A percentile compares a stretch with the other conserved stretches of the same genome.
phyloP scores from a whole-genome alignment of 352 stramenopile genomes.

The Phytophthora lateralis region DNA sequence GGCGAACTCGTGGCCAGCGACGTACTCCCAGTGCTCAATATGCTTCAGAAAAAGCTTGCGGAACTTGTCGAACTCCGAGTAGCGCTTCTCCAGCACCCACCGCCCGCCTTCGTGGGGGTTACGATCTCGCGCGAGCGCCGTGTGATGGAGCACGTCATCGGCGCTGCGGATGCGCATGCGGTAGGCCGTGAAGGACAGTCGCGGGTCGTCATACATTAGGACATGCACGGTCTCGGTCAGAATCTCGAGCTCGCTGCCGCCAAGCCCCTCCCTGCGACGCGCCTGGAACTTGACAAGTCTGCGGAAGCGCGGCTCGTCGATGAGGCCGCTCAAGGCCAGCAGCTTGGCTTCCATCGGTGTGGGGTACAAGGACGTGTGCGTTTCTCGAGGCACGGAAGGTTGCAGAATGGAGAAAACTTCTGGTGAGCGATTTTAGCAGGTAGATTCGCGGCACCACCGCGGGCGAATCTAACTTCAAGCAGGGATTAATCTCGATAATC shows the following conservation, averaged over 20 bases:
- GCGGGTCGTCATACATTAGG: constrained; percentile 29
- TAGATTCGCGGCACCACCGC: constrained; percentile 11
- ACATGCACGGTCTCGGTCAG: constrained; percentile 32
- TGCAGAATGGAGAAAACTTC: constrained; percentile 6
- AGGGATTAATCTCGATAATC: constrained; percentile 5
- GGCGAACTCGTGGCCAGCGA: constrained; percentile 24
- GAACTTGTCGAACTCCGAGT: constrained; percentile 62
- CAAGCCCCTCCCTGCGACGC: constrained; percentile 44
- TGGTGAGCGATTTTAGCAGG: neutral
- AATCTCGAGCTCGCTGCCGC: constrained; percentile 54
- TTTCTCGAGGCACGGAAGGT: neutral
- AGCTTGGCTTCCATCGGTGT: constrained; percentile 34
- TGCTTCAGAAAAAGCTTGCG: constrained; percentile 41
- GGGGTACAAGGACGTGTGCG: neutral
- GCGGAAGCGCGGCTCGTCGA: constrained; percentile 43
- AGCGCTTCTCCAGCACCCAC: constrained; percentile 65
- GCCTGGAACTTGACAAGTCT: constrained; percentile 65
- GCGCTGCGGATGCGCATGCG: constrained; percentile 53
- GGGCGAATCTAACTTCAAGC: constrained; percentile 18
- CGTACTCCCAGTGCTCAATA: constrained; percentile 47
- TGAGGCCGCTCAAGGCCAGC: constrained; percentile 35
- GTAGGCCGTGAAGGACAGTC: constrained; percentile 57
- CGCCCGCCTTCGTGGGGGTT: constrained; percentile 19
- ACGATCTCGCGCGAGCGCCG: constrained; percentile 19
- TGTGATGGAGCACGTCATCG: constrained; percentile 32